Evolutionary conservation across 257 asterid species (phyloP), one percentile per base, ranked within the genome.

Genomic region (Forsythia viridissima): DNA sequence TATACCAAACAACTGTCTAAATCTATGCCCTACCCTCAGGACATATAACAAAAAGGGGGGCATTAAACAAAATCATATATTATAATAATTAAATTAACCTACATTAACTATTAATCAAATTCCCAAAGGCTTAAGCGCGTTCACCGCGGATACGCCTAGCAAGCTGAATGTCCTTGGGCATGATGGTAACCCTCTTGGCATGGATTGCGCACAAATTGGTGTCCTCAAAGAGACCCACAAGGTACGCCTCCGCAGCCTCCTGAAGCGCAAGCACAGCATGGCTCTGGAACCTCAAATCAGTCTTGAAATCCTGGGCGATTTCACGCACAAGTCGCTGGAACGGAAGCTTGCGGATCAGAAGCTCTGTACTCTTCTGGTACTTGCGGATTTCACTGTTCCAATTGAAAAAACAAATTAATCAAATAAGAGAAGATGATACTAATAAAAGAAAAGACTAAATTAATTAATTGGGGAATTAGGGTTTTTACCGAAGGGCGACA

Each of bases 71-170:
- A 18, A 20, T 2, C 34, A 20, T 43, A 43, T 8, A 43, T 8
- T 11, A 1, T 5, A 48, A 13, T 13, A 11, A 48, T 15, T 48
- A 10, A 13, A 12, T 48, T 48, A 57, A 21, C 37, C 59, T 51
- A 30, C 20, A 10, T 37, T 59, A 75, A 65, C 37, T 55, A 59
- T 9, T 42, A 65, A 30, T 20, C 8, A 40, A 3, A 46, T 8
- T 8, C 0, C 13, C 30, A 38, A 3, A 67, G 11, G 0, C 77
- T 67, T 76, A 90, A 71, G 97, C 97, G 73, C 97, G 92, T 65
- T 92, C 97, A 13, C 97, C 97, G 3, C 97, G 94, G 69, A 92
- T 92, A 1, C 97, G 90, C 74, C 96, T 83, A 0, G 97, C 96
- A 70, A 92, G 83, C 81, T 92, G 97, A 52, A 92, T 89, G 57